Evolutionary conservation across 2,329 filamentous ascomycete species (phyloP), one percentile per base, ranked within the genome.

Genomic region (Neocucurbitaria cava): DNA sequence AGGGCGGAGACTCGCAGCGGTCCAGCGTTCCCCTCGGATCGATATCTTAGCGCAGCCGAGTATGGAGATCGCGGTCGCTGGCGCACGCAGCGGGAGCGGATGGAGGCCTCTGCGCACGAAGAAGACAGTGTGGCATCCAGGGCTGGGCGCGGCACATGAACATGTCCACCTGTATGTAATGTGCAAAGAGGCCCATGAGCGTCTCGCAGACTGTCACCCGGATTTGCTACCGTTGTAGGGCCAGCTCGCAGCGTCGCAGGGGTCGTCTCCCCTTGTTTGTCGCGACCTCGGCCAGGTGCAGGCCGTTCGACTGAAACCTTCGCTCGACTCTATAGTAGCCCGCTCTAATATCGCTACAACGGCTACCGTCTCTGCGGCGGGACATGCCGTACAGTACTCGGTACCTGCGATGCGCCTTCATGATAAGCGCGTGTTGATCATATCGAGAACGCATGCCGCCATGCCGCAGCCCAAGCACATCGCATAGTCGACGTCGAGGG

Each of bases 1-100:
- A 42, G 47, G 31, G 53, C 49, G 56, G 53, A 48, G 45, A 40
- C 38, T 8, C 10, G 36, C 36, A 24, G 15, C 36, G 36, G 10
- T 21, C 36, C 36, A 24, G 35, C 35, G 38, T 40, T 40, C 38
- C 38, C 20, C 38, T 40, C 21, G 38, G 38, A 15, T 40, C 53
- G 56, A 51, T 52, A n/a, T n/a, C n/a, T n/a, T n/a, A 51, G 56
- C 56, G 56, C 40, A 54, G 54, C 56, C 56, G 56, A 18, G 49
- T 49, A 53, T 47, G 56, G 49, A 46, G 53, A 58, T 45, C 47
- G 45, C 40, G n/a, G 4, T 24, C 24, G 31, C 40, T n/a, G n/a
- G 46, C 23, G 41, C 44, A 40, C 31, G 48, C 43, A 28, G 40
- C 36, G 49, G 49, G 54, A 53, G 49, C 54, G 51, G 52, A 42